Base-by-base conservation (phyloP, 73 alveolate species). In the Paramecium octaurelia region DNA sequence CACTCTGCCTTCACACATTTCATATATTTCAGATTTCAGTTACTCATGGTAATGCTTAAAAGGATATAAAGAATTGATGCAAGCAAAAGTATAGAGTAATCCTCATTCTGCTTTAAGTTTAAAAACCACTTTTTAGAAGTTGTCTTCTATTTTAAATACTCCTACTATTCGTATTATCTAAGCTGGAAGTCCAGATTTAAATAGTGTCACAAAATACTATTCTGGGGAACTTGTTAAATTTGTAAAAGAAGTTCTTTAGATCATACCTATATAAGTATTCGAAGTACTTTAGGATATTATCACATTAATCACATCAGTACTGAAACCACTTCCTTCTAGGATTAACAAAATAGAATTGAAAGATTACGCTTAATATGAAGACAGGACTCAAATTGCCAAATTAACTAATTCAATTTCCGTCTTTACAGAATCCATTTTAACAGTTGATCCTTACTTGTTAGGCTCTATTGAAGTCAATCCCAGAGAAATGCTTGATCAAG, bases 401-500 rank as follows among this genome's bases (percentile, higher is more conserved):
- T 93, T 93, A 68, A 96, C 98, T 5, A 98, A 98, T 96, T 93
- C 92, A 83, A 97, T 98, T 46, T 95, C 99, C 0, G 96, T 98
- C 8, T 97, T 97, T 87, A 98, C 99, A 42, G 98, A 97, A 95
- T 98, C 99, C 43, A 98, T 98, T 92, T 97, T 95, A 40, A 90
- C 95, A 76, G 96, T 98, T 92, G 99, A 98, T 89, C 96, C 97
- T 73, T 93, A 96, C 23, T 92, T 97, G 31, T 94, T 97, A 98
- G 99, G 99, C 27, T 98, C 97, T 40, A 98, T 98, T 27, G 99
- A 98, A 94, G 97, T 98, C 24, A 98, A 98, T 71, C 99, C 99
- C 14, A 98, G 96, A 94, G 98, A 95, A 64, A 98, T 98, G 29
- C 93, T 98, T 92, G 98, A 96, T 46, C 97, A 98, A 88, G 99